Percentiles rank a stretch among this genome's conserved stretches.
phyloP scores from a whole-genome alignment of 495 filamentous ascomycete species.

The Lophiotrema nucula region DNA sequence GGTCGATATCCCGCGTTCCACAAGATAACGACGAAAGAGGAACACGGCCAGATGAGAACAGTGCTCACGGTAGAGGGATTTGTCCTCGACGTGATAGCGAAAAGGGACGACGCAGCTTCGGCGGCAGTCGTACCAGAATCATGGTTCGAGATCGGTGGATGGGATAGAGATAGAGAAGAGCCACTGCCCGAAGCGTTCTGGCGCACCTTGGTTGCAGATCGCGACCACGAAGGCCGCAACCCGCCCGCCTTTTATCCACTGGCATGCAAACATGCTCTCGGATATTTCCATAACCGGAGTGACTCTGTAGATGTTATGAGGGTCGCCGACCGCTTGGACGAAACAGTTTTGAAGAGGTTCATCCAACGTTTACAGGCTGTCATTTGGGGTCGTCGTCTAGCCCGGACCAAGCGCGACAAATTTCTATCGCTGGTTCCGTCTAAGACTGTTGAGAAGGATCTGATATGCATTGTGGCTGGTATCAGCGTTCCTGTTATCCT shows the following conservation, averaged over 20 bases:
- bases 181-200: constrained; percentile 7
- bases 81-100: background rate
- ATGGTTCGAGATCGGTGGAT: background rate
- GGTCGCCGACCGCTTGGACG: background rate
- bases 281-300: background rate
- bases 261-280: background rate
- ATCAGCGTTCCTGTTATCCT: background rate
- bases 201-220: constrained; percentile 9
- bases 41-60: background rate
- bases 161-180: background rate
- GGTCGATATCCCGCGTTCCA: background rate
- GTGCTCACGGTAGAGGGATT: background rate
- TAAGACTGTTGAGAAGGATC: background rate
- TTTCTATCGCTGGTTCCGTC: background rate
- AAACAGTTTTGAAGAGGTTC: background rate
- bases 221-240: background rate
- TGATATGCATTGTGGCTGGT: background rate
- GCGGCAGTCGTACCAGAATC: background rate
- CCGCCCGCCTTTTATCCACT: background rate
- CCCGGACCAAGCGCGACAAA: background rate
- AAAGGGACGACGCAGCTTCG: background rate
- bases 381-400: background rate
- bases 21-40: background rate
- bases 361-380: background rate
- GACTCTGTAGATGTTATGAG: background rate